phyloP scores from a whole-genome alignment of 371 early-diverging fungal species.

The Mortierella sp. region DNA sequence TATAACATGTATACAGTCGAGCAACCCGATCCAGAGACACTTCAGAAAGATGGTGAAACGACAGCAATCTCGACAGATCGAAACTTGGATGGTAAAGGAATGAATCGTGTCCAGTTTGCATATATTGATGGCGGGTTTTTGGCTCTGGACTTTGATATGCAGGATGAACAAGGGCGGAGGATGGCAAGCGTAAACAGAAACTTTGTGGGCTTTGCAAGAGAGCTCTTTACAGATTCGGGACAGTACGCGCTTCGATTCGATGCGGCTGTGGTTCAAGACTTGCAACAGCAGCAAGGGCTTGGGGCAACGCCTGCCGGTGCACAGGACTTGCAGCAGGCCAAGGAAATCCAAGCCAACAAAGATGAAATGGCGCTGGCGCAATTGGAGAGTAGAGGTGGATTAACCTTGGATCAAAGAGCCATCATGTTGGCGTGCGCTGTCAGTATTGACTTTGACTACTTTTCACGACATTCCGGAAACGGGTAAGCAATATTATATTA shows the following conservation, averaged over 20 bases:
- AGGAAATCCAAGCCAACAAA: conserved; percentile 50
- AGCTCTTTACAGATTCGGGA: conserved; percentile 91
- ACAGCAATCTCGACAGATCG: conserved; percentile 37
- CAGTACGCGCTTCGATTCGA: conserved; percentile 88
- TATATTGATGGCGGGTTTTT: conserved; percentile 82
- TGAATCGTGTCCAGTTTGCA: conserved; percentile 77
- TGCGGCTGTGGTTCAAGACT: conserved; percentile 64
- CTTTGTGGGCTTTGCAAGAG: conserved; percentile 90
- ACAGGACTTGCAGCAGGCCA: conserved; percentile 23
- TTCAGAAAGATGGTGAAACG: conserved; percentile 8
- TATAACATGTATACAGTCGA: conserved; percentile 83
- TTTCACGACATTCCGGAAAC: conserved; percentile 81
- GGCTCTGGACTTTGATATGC: conserved; percentile 86
- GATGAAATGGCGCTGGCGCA: conserved; percentile 45
- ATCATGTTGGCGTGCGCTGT: conserved; percentile 87
- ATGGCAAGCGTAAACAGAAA: conserved; percentile 82
- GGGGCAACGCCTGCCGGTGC: conserved; percentile 25
- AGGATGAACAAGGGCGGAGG: conserved; percentile 69
- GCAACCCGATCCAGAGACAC: conserved; percentile 32
- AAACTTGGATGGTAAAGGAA: conserved; percentile 6
- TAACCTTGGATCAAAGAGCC: conserved; percentile 88
- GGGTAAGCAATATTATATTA: conserved; percentile 54
- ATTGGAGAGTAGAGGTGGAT: conserved; percentile 57
- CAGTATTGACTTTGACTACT: conserved; percentile 94
- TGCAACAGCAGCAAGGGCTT: conserved; percentile 47